Percentiles rank a stretch among this genome's conserved stretches.
phyloP scores from a whole-genome alignment of 208 protist genomes.

The Phytomonas sp. region DNA sequence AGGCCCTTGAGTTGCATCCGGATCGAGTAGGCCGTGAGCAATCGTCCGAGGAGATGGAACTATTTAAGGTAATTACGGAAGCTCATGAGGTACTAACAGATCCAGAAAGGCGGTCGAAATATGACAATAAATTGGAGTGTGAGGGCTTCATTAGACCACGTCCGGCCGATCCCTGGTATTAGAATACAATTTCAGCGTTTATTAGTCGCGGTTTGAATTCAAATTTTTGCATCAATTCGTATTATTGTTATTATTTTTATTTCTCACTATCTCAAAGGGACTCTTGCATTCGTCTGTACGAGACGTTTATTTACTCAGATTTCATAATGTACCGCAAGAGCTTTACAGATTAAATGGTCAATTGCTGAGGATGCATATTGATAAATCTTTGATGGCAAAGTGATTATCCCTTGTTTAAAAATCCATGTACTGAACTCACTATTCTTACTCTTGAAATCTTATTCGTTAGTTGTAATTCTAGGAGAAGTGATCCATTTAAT shows the following conservation, averaged over 20 bases:
- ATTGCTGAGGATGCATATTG: neutral
- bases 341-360: neutral
- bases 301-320: neutral
- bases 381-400: neutral
- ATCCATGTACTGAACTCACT: neutral
- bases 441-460: neutral
- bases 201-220: neutral
- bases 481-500: neutral
- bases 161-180: neutral
- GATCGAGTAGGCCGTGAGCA: slow-evolving; percentile 56
- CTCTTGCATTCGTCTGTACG: neutral
- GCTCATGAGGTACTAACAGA: slow-evolving; percentile 80
- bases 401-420: neutral
- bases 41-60: slow-evolving; percentile 71
- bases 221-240: neutral
- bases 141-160: neutral
- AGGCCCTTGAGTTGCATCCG: slow-evolving; percentile 82
- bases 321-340: neutral
- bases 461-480: neutral
- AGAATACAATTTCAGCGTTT: neutral
- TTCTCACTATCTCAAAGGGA: neutral
- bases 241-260: neutral
- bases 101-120: slow-evolving; percentile 36
- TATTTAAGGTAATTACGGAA: slow-evolving; percentile 88
- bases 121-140: slow-evolving; percentile 40